These are phyloP conservation scores for Gnaphalium uliginosum DNA, from an alignment of 129 eudicot genomes.

Conservation along the genomic window DNA sequence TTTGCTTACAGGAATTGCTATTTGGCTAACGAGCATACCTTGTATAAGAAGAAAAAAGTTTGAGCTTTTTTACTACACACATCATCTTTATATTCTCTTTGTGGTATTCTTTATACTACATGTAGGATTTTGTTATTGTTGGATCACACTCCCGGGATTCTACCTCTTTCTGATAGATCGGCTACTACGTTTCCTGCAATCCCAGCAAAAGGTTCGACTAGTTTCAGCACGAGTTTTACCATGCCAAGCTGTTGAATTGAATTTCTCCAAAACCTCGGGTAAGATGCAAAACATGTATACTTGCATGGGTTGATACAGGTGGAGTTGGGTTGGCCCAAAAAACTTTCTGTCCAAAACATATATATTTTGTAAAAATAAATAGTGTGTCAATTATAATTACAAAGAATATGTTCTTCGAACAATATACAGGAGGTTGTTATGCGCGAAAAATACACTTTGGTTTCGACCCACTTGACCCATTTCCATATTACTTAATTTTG, in stretches of 20 bases:
- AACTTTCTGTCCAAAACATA: neutral
- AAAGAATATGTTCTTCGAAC: neutral
- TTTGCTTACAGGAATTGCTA: constrained; percentile 49
- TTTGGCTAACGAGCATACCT: constrained; percentile 56
- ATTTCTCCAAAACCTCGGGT: constrained; percentile 62
- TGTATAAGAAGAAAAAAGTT: constrained; percentile 50
- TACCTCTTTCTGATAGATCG: constrained; percentile 71
- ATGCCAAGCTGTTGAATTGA: constrained; percentile 55
- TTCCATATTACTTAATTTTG: neutral
- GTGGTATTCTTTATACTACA: constrained; percentile 58
- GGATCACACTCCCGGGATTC: constrained; percentile 66
- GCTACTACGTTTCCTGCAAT: constrained; percentile 60
- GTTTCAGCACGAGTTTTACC: constrained; percentile 66
- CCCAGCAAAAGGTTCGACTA: constrained; percentile 55
- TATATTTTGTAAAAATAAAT: neutral
- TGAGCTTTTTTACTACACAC: constrained; percentile 79
- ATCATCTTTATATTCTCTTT: constrained; percentile 58
- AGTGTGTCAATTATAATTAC: neutral
- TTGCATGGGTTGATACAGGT: neutral
- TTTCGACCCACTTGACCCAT: neutral
- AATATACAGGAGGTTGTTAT: neutral
- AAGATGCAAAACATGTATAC: neutral
- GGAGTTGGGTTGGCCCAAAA: neutral
- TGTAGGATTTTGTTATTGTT: constrained; percentile 59
- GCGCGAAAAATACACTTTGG: neutral